phyloP scores from a whole-genome alignment of 768 basidiomycete species.

The Amanita muscaria region DNA sequence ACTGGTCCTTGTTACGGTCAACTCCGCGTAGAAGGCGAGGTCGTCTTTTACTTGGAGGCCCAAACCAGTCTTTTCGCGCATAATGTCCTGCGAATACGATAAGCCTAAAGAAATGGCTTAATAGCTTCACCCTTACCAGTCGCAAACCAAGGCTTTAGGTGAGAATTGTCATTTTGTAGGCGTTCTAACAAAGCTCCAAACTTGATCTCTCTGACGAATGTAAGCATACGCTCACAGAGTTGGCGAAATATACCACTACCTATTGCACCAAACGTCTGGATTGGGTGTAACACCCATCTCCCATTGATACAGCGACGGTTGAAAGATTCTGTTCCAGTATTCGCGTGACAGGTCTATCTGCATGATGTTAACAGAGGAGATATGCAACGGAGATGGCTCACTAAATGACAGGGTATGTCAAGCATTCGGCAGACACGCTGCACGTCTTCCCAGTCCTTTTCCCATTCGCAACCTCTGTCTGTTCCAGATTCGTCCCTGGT shows the following conservation, averaged over 20 bases:
- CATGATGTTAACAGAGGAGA: constrained; percentile 3
- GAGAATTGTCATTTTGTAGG: constrained; percentile 28
- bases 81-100: constrained; percentile 61
- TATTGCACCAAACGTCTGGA: constrained; percentile 91
- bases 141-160: constrained; percentile 59
- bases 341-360: constrained; percentile 83
- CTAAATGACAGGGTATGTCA: constrained; percentile 69
- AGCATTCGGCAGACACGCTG: constrained; percentile 65
- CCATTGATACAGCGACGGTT: constrained; percentile 76
- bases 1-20: constrained; percentile 78
- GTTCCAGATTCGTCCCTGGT: constrained; percentile 72
- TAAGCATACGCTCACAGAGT: not conserved
- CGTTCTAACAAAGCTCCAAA: constrained; percentile 76
- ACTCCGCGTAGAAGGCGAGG: constrained; percentile 44
- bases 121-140: constrained; percentile 56
- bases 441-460: constrained; percentile 91
- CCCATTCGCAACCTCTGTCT: constrained; percentile 89
- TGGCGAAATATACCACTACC: constrained; percentile 29
- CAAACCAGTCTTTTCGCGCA: constrained; percentile 55
- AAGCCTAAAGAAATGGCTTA: not conserved
- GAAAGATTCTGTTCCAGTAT: constrained; percentile 90
- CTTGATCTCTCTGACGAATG: constrained; percentile 65
- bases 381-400: constrained; percentile 21
- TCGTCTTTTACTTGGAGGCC: constrained; percentile 19
- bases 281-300: constrained; percentile 78